Base-by-base conservation (phyloP, 106 monocot genomes). In the Dendrobium catenatum region DNA sequence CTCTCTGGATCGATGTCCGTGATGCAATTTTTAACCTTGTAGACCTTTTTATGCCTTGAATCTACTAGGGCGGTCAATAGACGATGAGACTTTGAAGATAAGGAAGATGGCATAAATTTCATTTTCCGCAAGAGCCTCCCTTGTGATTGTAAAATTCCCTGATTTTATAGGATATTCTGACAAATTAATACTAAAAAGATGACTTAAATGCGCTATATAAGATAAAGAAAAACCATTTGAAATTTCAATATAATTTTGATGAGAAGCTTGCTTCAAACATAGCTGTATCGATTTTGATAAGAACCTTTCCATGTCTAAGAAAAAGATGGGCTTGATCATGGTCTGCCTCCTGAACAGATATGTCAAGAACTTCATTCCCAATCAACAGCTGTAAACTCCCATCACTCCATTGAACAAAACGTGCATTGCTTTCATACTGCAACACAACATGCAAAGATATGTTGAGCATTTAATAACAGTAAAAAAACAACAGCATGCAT, bases 101-200 rank as follows among this genome's bases (percentile, higher is more conserved):
- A 87, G 40, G 98, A 98, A 81, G 98, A 98, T 78, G 98, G 98
- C 98, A 95, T 98, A 84, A 98, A 95, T 56, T 88, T 91, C 98
- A 98, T 98, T 84, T 98, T 98, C 68, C 48, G 86, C 79, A 95
- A 84, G 73, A 98, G 90, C 79, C 92, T 95, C 68, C 98, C 98
- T 94, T 98, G 98, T 43, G 98, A 98, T 89, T 98, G 98, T 74
- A 98, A 82, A 79, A 98, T 89, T 81, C 98, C 98, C 98, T 98
- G 80, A 58, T 61, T 24, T 66, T 29, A 68, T 58, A 6, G n/a
- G 76, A 43, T 26, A 76, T 18, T 15, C 9, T 17, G 41, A 74
- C 22, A 27, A 17, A 49, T 76, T 47, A 76, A 10, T 76, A 26
- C 13, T 11, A 41, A 76, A 37, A 76, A 11, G 49, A 76, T 42